Evolutionary conservation across 805 yeast genomes (phyloP), one percentile per base, ranked within the genome.

Genomic region (Sugiyamaella valdiviana): DNA sequence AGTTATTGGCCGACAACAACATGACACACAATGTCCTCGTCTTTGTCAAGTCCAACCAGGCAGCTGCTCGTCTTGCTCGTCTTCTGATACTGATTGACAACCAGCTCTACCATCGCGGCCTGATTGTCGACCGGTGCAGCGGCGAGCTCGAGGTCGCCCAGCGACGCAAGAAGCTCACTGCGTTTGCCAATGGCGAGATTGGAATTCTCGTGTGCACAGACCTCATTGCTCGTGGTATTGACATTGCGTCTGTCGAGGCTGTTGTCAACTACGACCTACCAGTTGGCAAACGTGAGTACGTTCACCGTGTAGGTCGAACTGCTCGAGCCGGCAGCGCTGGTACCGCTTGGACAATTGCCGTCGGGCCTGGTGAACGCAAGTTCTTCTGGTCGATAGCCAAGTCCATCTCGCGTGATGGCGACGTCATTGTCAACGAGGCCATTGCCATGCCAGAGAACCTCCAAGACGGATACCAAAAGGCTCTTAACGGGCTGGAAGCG

Each of bases 291-390:
- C 82, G 95, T 54, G 98, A 93, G 58, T 93, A 93, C 57, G 88
- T 93, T 22, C 99, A 93, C 67, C 77, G 99, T 60, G 88, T 89
- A 36, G 99, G 99, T 37, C 82, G 99, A 71, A 90, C 98, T 0
- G 97, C 98, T 1, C 80, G 99, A 68, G 99, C 99, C 2, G 82
- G 84, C 45, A 77, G 80, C 32, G 45, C 56, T 0, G 99, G 99
- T 62, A 68, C 70, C 35, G 95, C 96, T 0, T 77, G 81, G 62
- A 84, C 80, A 42, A 63, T 91, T 21, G 72, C 82, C n/a, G 73
- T 80, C 50, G 95, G 95, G 23, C 79, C 78, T 47, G 90, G 89
- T 46, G 98, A 93, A 58, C 73, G 70, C 44, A 80, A 74, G 55
- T 75, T 51, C 65, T 74, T 56, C 60, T 66, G 46, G 63, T 66